phyloP scores from a whole-genome alignment of 768 basidiomycete species.

The Panaeolus papilionaceus region DNA sequence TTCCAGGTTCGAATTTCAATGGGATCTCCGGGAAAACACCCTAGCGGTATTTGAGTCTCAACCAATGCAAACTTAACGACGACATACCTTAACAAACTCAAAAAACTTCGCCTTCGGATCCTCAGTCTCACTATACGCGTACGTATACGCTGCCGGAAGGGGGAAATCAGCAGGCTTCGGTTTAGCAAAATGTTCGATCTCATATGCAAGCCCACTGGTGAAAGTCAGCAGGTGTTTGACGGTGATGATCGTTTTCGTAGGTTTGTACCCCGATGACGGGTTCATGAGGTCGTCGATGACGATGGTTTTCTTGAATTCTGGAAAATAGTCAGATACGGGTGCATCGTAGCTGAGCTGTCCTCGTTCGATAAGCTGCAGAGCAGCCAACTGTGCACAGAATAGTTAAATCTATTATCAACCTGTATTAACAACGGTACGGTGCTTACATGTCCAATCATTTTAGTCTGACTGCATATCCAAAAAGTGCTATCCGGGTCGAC shows the following conservation, averaged over 20 bases:
- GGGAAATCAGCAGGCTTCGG: constrained; percentile 17
- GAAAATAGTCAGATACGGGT: constrained; percentile 28
- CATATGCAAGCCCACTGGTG: constrained; percentile 34
- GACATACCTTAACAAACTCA: constrained; percentile 24
- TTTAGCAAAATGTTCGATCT: constrained; percentile 15
- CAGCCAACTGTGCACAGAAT: constrained; percentile 29
- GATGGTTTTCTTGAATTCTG: constrained; percentile 30
- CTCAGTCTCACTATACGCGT: constrained; percentile 23
- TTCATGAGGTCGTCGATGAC: constrained; percentile 24
- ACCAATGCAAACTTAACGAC: constrained; percentile 8
- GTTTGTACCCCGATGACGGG: constrained; percentile 18
- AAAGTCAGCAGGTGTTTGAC: constrained; percentile 38
- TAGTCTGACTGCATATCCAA: constrained; percentile 44
- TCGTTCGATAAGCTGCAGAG: constrained; percentile 33
- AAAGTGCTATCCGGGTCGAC: constrained; percentile 37
- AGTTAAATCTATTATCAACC: too few relatives aligned
- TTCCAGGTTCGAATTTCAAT: constrained; percentile 36
- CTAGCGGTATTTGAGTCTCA: constrained; percentile 17
- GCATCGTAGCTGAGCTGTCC: constrained; percentile 31
- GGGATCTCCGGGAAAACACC: constrained; percentile 32
- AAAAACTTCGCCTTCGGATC: constrained; percentile 28
- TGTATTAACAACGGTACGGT: too few relatives aligned
- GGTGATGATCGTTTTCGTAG: constrained; percentile 28
- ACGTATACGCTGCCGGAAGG: constrained; percentile 21
- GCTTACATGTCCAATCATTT: constrained; percentile 38